phyloP scores from a whole-genome alignment of 176 grass and related monocot species.

The Oryza glaberrima region DNA sequence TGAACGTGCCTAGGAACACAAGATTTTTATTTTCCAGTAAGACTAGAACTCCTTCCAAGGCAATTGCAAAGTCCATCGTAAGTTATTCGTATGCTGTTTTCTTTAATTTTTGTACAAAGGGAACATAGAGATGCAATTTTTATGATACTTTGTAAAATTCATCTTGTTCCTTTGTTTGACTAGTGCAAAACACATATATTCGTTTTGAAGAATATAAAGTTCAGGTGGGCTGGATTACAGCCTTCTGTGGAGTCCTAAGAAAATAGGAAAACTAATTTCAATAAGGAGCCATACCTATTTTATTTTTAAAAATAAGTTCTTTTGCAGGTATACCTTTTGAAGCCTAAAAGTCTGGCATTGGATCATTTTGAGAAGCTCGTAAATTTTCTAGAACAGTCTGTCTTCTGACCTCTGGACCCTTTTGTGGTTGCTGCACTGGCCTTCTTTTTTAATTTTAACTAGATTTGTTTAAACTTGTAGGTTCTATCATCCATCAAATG shows the following conservation, averaged over 20 bases:
- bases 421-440: slow-evolving; percentile 30
- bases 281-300: neutral
- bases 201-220: neutral
- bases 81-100: slow-evolving; percentile 41
- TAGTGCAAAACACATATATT: neutral
- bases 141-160: slow-evolving; percentile 35
- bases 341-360: slow-evolving; percentile 65
- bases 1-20: slow-evolving; percentile 77
- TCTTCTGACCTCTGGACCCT: slow-evolving; percentile 49
- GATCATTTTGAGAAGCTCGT: slow-evolving; percentile 84
- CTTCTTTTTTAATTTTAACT: slow-evolving; percentile 39
- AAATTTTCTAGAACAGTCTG: slow-evolving; percentile 95
- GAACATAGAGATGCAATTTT: slow-evolving; percentile 14
- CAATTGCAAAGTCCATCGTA: slow-evolving; percentile 95
- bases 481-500: slow-evolving; percentile 99
- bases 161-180: slow-evolving; percentile 24
- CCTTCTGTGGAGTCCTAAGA: neutral
- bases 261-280: neutral
- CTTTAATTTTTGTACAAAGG: neutral
- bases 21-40: slow-evolving; percentile 93
- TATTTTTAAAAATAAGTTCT: slow-evolving; percentile 17
- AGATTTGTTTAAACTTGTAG: slow-evolving; percentile 51
- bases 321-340: slow-evolving; percentile 90
- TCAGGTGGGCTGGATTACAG: neutral
- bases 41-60: slow-evolving; percentile 71